phyloP scores from a whole-genome alignment of 306 rosid species.

The Carpinus fangiana region DNA sequence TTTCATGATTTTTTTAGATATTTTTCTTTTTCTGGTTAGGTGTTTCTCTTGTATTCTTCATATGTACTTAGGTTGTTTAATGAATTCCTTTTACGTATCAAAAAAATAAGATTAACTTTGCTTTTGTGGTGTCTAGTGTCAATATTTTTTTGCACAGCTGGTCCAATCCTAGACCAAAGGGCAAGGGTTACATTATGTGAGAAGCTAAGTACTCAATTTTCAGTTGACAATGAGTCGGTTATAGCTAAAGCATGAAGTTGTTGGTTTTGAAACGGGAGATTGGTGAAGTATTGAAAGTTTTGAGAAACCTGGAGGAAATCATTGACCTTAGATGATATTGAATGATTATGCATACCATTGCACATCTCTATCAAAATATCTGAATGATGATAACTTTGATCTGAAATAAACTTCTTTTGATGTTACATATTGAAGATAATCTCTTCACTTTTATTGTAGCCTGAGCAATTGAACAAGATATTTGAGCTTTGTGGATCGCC shows the following conservation, averaged over 20 bases:
- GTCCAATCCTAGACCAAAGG: neutral
- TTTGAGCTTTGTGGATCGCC: slow-evolving; percentile 80
- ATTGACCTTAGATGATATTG: neutral
- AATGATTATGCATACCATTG: neutral
- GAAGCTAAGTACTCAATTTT: neutral
- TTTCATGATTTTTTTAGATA: too few species aligned
- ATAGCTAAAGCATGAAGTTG: neutral
- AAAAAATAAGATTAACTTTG: neutral
- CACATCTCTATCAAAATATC: neutral
- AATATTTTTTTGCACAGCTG: neutral
- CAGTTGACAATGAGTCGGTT: neutral
- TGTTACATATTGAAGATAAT: slow-evolving; percentile 2
- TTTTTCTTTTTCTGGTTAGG: too few species aligned
- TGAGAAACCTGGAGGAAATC: neutral
- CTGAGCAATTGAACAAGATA: slow-evolving; percentile 70
- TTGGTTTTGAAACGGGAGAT: neutral
- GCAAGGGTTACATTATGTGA: neutral
- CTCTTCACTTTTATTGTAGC: slow-evolving; percentile 40
- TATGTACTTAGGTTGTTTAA: too few species aligned
- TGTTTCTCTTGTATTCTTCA: too few species aligned
- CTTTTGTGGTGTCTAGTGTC: neutral
- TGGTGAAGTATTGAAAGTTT: neutral
- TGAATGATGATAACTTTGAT: neutral
- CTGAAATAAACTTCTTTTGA: slow-evolving; percentile 3
- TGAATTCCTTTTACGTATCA: too few species aligned